phyloP scores from a whole-genome alignment of 2,329 filamentous ascomycete species.

The Ceratocystis huliohia region DNA sequence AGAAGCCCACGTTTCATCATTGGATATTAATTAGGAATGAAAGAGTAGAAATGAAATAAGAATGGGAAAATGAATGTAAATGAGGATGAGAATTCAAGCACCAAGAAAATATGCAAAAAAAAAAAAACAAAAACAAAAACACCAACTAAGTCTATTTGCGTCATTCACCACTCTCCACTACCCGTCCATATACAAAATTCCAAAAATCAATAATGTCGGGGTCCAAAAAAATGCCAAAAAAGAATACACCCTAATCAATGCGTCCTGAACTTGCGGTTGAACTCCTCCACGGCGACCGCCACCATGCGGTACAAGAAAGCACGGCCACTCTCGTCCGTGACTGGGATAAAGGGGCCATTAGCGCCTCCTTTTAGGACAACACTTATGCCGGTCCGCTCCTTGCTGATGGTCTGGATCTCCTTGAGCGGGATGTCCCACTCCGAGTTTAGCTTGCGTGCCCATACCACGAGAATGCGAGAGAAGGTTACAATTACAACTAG shows the following conservation, averaged over 20 bases:
- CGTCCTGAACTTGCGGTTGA: constrained; percentile 46
- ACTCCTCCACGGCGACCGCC: constrained; percentile 53
- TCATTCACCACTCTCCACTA: no score
- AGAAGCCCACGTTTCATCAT: constrained; percentile 5
- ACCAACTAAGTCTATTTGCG: no score
- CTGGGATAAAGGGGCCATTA: constrained; percentile 88
- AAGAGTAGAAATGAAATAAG: no score
- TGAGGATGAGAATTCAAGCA: no score
- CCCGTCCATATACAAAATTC: no score
- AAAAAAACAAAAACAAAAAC: no score
- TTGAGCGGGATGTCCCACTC: constrained; percentile 97
- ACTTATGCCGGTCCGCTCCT: constrained; percentile 88
- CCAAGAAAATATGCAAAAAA: no score
- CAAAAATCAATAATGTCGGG: no score
- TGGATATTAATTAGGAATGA: not conserved
- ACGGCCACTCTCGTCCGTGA: constrained; percentile 68
- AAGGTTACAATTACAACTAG: constrained; percentile 85
- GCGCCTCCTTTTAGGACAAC: constrained; percentile 78
- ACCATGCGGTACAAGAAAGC: constrained; percentile 54
- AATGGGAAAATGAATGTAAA: no score
- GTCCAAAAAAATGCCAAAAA: not conserved
- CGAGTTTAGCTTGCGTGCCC: constrained; percentile 68
- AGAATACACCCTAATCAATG: constrained; percentile 12
- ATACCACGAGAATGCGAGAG: constrained; percentile 75
- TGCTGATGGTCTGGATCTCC: constrained; percentile 91